Percentiles rank a stretch among this genome's conserved stretches.
Conservation (phyloP, 148 eudicot species). For the Fagopyrum tataricum region DNA sequence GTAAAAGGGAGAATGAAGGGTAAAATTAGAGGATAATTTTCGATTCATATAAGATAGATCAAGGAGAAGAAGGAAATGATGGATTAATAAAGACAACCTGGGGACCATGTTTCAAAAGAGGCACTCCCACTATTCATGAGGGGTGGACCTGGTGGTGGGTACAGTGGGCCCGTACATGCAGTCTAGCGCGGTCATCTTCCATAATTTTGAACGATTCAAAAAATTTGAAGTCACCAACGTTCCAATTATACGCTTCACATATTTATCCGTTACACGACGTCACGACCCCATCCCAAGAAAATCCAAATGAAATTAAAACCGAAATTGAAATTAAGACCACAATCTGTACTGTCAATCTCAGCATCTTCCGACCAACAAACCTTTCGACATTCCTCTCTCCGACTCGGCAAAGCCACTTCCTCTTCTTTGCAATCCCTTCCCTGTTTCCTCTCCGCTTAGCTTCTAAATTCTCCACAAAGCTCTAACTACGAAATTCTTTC, state of each 20-base stretch:
- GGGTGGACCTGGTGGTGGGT: neutral
- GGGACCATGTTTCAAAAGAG: neutral
- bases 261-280: neutral
- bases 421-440: neutral
- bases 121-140: neutral
- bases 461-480: constrained; percentile 1
- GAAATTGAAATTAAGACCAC: neutral
- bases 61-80: no score
- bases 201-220: neutral
- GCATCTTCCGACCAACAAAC: neutral
- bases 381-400: neutral
- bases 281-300: neutral
- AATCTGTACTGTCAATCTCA: neutral
- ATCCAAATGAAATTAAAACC: neutral
- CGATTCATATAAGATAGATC: no score
- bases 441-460: neutral
- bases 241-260: neutral
- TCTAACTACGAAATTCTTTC: neutral
- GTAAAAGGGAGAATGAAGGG: no score
- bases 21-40: no score
- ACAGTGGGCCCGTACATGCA: neutral
- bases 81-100: neutral
- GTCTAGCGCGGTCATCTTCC: neutral
- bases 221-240: neutral
- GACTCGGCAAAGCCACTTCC: neutral